Conservation (phyloP, 2,329 filamentous ascomycete genomes). For the Diplocarpon mali region DNA sequence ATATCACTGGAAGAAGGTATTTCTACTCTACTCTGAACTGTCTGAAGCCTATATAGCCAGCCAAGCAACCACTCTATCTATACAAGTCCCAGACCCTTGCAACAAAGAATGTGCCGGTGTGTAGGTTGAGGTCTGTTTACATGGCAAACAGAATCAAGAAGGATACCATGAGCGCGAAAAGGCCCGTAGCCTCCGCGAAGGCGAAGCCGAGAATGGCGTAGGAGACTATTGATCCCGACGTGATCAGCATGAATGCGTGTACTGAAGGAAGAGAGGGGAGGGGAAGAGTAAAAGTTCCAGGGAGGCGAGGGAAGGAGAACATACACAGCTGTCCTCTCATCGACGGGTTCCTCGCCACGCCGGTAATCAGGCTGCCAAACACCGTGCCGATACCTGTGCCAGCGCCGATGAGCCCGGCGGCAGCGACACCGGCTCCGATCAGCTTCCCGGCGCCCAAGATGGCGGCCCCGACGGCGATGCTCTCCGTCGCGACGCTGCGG, state of each 20-base stretch:
- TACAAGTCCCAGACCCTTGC: no score
- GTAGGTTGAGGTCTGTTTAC: constrained; percentile 9
- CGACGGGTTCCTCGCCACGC: constrained; percentile 44
- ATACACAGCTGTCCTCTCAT: constrained; percentile 40
- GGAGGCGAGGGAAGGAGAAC: no score
- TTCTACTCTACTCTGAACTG: no score
- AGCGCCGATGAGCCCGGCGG: constrained; percentile 24
- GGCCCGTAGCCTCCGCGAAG: constrained; percentile 51
- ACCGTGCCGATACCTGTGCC: constrained; percentile 38
- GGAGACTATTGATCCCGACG: constrained; percentile 29
- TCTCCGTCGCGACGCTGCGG: constrained; percentile 20
- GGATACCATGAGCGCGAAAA: constrained; percentile 41
- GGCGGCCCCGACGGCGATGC: constrained; percentile 20
- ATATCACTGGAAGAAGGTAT: no score
- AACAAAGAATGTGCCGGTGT: no score
- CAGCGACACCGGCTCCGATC: constrained; percentile 21
- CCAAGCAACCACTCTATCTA: no score
- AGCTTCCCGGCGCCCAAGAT: constrained; percentile 21
- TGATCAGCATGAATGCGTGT: no score
- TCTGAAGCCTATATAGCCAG: no score
- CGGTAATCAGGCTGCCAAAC: constrained; percentile 42
- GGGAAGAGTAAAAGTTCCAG: no score
- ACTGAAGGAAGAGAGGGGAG: no score
- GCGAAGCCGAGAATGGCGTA: constrained; percentile 55
- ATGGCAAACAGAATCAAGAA: constrained; percentile 24